These are phyloP conservation scores for Balakata baccata DNA, from an alignment of 345 rosid genomes.

Conservation along the genomic window DNA sequence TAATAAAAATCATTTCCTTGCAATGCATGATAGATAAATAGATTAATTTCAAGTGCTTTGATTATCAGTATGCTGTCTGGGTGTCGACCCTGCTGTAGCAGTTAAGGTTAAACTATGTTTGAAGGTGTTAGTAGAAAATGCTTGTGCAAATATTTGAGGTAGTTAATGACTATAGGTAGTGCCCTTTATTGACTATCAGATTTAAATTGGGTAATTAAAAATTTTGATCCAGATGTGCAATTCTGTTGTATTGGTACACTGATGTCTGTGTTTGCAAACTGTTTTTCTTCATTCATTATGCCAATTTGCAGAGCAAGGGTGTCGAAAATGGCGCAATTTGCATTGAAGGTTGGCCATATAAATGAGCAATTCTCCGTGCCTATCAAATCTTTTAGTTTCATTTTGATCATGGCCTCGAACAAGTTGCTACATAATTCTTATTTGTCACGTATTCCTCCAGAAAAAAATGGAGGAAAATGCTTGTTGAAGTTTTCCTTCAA, in stretches of 20 bases:
- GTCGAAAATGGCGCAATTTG: conserved; percentile 56
- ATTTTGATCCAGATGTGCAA: neutral
- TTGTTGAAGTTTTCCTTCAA: too few relatives aligned
- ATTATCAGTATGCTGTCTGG: neutral
- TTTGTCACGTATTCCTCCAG: neutral
- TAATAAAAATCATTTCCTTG: neutral
- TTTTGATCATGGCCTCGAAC: conserved; percentile 75
- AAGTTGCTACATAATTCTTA: conserved; percentile 47
- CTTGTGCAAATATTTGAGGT: neutral
- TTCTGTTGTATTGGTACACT: neutral
- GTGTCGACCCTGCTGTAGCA: neutral
- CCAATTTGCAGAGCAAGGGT: conserved; percentile 79
- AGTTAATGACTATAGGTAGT: neutral
- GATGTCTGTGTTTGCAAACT: neutral
- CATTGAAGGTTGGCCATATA: conserved; percentile 75
- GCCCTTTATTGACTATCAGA: neutral
- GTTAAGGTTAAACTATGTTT: neutral
- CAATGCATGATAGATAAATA: neutral
- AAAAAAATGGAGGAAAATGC: too few relatives aligned
- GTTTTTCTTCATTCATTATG: conserved; percentile 12
- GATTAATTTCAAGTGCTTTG: neutral
- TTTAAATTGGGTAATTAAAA: neutral
- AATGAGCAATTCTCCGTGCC: conserved; percentile 69
- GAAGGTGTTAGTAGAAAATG: neutral
- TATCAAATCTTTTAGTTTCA: conserved; percentile 30